Evolutionary conservation across 139 green algal species (phyloP).

Genomic region (Monoraphidium neglectum): DNA sequence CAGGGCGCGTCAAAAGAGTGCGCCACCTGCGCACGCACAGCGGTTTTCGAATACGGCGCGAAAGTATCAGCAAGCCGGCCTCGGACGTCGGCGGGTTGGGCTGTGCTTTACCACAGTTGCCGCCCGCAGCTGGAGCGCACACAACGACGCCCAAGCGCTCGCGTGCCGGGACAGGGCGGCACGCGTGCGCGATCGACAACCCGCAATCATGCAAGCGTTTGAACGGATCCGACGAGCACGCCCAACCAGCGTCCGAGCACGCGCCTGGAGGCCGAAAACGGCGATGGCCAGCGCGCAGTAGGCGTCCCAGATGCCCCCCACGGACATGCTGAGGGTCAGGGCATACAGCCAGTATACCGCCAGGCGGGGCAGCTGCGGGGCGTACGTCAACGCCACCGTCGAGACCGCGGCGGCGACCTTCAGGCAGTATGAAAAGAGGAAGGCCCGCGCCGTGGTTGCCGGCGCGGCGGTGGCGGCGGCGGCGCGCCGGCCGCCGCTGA

Average conservation of each 20-base stretch:
- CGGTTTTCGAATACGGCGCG: no score
- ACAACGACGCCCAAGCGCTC: no score
- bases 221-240: no score
- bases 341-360: constrained; percentile 28
- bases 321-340: constrained; percentile 15
- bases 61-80: no score
- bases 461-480: background rate
- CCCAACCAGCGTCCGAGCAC: no score
- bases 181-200: no score
- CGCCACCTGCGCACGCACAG: constrained; percentile 16
- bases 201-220: no score
- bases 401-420: constrained; percentile 7
- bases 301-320: constrained; percentile 31
- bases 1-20: constrained; percentile 51
- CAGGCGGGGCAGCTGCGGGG: constrained; percentile 13
- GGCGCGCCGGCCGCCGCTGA: constrained; percentile 11
- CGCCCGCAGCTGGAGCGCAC: no score
- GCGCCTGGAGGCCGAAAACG: background rate
- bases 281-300: background rate
- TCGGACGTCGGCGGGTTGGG: no score
- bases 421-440: constrained; percentile 9
- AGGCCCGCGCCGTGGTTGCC: background rate
- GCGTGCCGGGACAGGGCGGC: no score
- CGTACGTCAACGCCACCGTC: background rate
- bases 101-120: no score